These are phyloP conservation scores for Heracleum sosnowskyi DNA, from an alignment of 129 eudicot species.

Conservation along the genomic window DNA sequence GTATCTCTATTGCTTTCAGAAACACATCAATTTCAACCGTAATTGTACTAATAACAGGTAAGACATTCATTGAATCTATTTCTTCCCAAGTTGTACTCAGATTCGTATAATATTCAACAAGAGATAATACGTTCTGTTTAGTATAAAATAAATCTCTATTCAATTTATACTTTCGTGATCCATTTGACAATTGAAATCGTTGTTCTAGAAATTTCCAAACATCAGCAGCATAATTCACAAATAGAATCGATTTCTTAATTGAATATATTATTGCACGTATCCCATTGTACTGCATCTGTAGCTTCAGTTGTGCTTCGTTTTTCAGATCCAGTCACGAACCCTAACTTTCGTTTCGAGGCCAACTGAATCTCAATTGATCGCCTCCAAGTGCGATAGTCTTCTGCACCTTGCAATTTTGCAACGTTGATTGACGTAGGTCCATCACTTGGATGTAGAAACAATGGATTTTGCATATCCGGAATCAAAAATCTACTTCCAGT, in stretches of 20 bases:
- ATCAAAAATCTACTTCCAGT: too few species aligned
- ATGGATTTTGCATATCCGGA: neutral
- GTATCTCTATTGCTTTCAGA: too few species aligned
- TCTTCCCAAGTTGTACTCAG: too few species aligned
- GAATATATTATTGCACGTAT: neutral
- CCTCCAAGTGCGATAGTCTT: neutral
- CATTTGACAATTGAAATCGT: neutral
- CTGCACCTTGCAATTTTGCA: neutral
- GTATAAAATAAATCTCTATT: neutral
- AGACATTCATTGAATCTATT: too few species aligned
- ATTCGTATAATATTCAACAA: neutral
- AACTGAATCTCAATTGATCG: neutral
- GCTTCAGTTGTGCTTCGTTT: neutral
- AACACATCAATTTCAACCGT: too few species aligned
- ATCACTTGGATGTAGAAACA: neutral
- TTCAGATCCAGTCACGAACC: neutral
- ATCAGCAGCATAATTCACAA: neutral
- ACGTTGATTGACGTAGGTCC: neutral
- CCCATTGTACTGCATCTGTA: neutral
- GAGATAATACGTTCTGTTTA: neutral
- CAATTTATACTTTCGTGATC: neutral
- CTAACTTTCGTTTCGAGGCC: neutral
- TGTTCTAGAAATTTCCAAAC: neutral
- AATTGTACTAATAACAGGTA: too few species aligned
- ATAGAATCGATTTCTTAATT: neutral